Conservation (phyloP, 768 basidiomycete species). For the Melanogaster broomeanus region DNA sequence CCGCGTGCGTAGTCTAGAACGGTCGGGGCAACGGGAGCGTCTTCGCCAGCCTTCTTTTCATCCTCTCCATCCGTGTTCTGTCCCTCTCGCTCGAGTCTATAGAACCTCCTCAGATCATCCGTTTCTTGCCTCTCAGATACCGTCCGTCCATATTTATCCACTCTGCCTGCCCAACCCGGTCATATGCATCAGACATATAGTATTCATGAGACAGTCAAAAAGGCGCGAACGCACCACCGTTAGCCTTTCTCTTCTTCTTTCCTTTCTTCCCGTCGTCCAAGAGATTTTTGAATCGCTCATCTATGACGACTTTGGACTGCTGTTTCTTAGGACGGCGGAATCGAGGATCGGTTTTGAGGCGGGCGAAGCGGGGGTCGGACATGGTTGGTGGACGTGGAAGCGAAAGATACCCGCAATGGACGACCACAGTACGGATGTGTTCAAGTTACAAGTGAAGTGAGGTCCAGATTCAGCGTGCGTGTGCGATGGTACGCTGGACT, state of each 20-base stretch:
- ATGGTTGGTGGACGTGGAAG: slow-evolving; percentile 32
- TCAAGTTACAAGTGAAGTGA: too few relatives aligned
- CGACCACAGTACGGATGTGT: too few relatives aligned
- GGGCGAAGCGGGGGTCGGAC: slow-evolving; percentile 87
- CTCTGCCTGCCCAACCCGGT: slow-evolving; percentile 43
- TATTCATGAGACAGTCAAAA: not conserved
- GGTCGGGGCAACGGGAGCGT: slow-evolving; percentile 15
- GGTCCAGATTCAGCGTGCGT: too few relatives aligned
- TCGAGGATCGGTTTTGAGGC: slow-evolving; percentile 88
- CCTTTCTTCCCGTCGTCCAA: slow-evolving; percentile 52
- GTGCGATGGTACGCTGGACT: too few relatives aligned
- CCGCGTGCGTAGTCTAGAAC: slow-evolving; percentile 88
- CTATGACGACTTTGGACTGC: slow-evolving; percentile 80
- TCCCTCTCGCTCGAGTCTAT: slow-evolving; percentile 60
- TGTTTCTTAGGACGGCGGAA: slow-evolving; percentile 86
- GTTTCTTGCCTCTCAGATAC: slow-evolving; percentile 68
- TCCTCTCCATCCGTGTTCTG: slow-evolving; percentile 24
- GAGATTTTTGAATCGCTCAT: slow-evolving; percentile 87
- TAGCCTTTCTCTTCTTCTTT: too few relatives aligned
- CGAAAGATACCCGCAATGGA: too few relatives aligned
- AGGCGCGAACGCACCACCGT: slow-evolving; percentile 16
- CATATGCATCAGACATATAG: not conserved
- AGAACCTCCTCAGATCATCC: slow-evolving; percentile 81
- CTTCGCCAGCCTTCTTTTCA: slow-evolving; percentile 31
- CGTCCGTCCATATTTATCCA: slow-evolving; percentile 89